Conservation (phyloP, 2,329 filamentous ascomycete genomes). For the Neopestalotiopsis sp. region DNA sequence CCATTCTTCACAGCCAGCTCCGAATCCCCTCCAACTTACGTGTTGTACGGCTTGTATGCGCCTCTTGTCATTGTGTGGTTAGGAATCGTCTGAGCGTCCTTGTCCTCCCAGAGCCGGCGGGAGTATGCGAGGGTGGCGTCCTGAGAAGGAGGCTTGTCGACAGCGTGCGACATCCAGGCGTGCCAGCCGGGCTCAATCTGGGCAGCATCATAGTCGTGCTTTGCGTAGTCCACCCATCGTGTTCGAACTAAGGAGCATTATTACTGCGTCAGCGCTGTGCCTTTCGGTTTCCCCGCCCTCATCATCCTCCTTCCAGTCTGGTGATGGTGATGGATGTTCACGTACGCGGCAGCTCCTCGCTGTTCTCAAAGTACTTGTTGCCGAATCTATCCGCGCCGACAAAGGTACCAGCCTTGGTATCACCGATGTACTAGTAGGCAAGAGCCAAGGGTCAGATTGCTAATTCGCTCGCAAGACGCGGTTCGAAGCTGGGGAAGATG, state of each 20-base stretch:
- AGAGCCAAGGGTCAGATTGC: slow-evolving; percentile 19
- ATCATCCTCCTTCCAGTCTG: not conserved
- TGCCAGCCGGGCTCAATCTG: slow-evolving; percentile 98
- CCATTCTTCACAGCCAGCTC: too few species aligned
- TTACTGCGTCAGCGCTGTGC: not conserved
- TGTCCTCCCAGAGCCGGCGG: slow-evolving; percentile 76
- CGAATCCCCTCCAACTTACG: slow-evolving; percentile 65
- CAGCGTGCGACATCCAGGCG: slow-evolving; percentile 93
- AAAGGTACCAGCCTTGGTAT: slow-evolving; percentile 91
- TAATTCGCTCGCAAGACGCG: slow-evolving; percentile 21
- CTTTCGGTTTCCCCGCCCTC: not conserved
- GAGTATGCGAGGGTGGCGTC: slow-evolving; percentile 74
- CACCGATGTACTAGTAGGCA: slow-evolving; percentile 63
- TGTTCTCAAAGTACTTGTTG: slow-evolving; percentile 98
- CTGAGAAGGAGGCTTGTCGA: slow-evolving; percentile 82
- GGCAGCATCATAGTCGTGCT: slow-evolving; percentile 80
- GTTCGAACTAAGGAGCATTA: slow-evolving; percentile 71
- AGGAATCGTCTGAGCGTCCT: slow-evolving; percentile 68
- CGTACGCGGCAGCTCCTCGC: slow-evolving; percentile 89
- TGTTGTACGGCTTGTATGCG: slow-evolving; percentile 93
- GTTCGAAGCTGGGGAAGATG: slow-evolving; percentile 28
- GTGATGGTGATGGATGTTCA: slow-evolving; percentile 1
- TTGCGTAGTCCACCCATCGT: slow-evolving; percentile 96
- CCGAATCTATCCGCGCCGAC: slow-evolving; percentile 88
- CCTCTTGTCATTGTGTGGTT: slow-evolving; percentile 77